A percentile compares a stretch with the other conserved stretches of the same genome.
phyloP scores from a whole-genome alignment of 257 asterid genomes.

The Scutellaria baicalensis region DNA sequence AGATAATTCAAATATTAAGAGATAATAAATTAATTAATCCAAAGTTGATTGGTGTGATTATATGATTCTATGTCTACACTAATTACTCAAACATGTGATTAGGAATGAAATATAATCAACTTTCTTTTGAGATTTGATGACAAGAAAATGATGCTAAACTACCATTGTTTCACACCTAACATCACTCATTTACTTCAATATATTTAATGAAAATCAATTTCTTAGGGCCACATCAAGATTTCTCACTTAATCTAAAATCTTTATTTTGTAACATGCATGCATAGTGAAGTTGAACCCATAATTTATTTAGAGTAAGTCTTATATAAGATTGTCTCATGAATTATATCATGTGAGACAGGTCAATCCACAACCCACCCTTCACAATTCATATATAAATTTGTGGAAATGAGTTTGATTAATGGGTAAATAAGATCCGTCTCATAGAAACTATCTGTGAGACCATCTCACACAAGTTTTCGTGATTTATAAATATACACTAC shows the following conservation, averaged over 20 bases:
- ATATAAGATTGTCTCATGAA: too few relatives aligned
- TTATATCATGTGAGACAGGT: too few relatives aligned
- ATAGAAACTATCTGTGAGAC: too few relatives aligned
- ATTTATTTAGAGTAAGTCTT: too few relatives aligned
- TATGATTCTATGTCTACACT: background rate
- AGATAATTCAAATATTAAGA: too few relatives aligned
- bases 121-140: constrained; percentile 14
- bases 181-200: constrained; percentile 9
- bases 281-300: too few relatives aligned
- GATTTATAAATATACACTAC: too few relatives aligned
- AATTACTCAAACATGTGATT: constrained; percentile 12
- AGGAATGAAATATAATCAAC: constrained; percentile 1
- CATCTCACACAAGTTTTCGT: too few relatives aligned
- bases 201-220: constrained; percentile 13
- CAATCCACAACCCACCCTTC: too few relatives aligned
- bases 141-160: constrained; percentile 21
- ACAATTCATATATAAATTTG: too few relatives aligned
- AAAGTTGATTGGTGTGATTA: constrained; percentile 7
- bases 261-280: background rate
- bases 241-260: background rate
- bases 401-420: too few relatives aligned
- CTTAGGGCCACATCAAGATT: constrained; percentile 14
- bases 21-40: background rate
- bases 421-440: too few relatives aligned
- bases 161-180: constrained; percentile 12